Conservation (phyloP, 176 grass and related monocot genomes). For the Cocos nucifera region DNA sequence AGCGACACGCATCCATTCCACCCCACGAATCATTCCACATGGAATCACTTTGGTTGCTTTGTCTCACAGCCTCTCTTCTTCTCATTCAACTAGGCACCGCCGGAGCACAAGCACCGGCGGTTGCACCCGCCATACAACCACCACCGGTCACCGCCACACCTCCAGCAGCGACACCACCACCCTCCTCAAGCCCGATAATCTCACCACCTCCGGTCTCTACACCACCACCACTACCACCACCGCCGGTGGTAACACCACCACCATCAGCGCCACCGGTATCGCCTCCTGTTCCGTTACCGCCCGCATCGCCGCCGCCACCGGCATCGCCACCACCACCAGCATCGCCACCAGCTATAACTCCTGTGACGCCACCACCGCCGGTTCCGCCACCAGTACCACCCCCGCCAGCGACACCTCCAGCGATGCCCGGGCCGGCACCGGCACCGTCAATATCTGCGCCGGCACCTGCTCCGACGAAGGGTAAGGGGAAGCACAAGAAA, state of each 20-base stretch:
- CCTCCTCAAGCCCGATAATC: no score
- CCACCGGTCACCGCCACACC: slow-evolving; percentile 2
- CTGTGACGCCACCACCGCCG: neutral
- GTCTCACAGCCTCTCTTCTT: no score
- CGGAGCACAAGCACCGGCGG: slow-evolving; percentile 25
- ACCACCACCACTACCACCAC: slow-evolving; percentile 11
- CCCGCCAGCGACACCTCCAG: slow-evolving; percentile 18
- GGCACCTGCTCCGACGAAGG: slow-evolving; percentile 50
- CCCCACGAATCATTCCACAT: neutral
- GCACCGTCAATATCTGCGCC: neutral
- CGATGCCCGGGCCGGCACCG: slow-evolving; percentile 4
- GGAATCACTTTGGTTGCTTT: slow-evolving; percentile 7
- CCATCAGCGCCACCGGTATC: slow-evolving; percentile 7
- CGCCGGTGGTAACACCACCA: slow-evolving; percentile 1
- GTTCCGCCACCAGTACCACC: slow-evolving; percentile 4
- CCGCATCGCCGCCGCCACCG: neutral
- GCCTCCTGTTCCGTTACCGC: neutral
- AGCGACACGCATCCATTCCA: neutral
- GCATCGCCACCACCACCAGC: neutral
- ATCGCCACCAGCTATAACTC: neutral
- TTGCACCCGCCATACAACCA: slow-evolving; percentile 10
- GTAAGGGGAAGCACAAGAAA: slow-evolving; percentile 59
- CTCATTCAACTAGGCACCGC: slow-evolving; percentile 12
- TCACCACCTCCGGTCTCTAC: neutral
- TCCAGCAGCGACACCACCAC: neutral